A percentile compares a stretch with the other conserved stretches of the same genome.
Conservation (phyloP, 1,284 basidiomycete genomes). For the Ceratobasidium sp. region DNA sequence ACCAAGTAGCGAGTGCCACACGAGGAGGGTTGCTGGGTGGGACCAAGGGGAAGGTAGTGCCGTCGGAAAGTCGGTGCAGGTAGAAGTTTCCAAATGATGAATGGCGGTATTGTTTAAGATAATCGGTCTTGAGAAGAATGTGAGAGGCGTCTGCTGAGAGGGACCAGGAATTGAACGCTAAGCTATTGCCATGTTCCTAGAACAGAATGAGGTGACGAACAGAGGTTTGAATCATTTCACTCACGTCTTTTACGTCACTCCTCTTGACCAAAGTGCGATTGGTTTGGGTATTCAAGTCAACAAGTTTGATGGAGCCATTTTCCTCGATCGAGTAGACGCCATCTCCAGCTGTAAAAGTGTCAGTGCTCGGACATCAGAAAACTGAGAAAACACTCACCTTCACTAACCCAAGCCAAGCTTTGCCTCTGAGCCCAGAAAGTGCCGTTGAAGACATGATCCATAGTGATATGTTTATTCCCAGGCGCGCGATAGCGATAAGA, state of each 20-base stretch:
- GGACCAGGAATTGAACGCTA: slow-evolving; percentile 74
- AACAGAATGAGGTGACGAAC: slow-evolving; percentile 29
- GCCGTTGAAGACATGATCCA: slow-evolving; percentile 91
- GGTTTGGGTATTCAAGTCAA: slow-evolving; percentile 79
- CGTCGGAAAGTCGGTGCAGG: slow-evolving; percentile 73
- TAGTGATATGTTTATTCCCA: slow-evolving; percentile 74
- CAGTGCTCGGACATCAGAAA: not conserved
- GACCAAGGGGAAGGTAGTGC: slow-evolving; percentile 74
- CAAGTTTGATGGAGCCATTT: slow-evolving; percentile 74
- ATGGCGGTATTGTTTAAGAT: slow-evolving; percentile 91
- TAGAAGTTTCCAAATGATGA: slow-evolving; percentile 91
- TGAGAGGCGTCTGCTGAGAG: slow-evolving; percentile 89
- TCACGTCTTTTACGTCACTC: slow-evolving; percentile 71
- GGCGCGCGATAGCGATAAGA: slow-evolving; percentile 59
- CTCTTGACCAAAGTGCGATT: slow-evolving; percentile 70
- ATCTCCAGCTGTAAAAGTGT: slow-evolving; percentile 73
- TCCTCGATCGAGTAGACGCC: slow-evolving; percentile 82
- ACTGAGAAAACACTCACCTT: slow-evolving; percentile 67
- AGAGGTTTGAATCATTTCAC: slow-evolving; percentile 39
- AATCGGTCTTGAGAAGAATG: slow-evolving; percentile 80
- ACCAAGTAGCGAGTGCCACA: slow-evolving; percentile 85
- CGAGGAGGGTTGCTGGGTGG: slow-evolving; percentile 72
- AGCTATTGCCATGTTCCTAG: slow-evolving; percentile 63
- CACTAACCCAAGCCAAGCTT: slow-evolving; percentile 81
- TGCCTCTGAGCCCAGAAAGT: slow-evolving; percentile 70